These are phyloP conservation scores for Sporothrix globosa DNA, from an alignment of 2,329 filamentous ascomycete species.

Conservation along the genomic window DNA sequence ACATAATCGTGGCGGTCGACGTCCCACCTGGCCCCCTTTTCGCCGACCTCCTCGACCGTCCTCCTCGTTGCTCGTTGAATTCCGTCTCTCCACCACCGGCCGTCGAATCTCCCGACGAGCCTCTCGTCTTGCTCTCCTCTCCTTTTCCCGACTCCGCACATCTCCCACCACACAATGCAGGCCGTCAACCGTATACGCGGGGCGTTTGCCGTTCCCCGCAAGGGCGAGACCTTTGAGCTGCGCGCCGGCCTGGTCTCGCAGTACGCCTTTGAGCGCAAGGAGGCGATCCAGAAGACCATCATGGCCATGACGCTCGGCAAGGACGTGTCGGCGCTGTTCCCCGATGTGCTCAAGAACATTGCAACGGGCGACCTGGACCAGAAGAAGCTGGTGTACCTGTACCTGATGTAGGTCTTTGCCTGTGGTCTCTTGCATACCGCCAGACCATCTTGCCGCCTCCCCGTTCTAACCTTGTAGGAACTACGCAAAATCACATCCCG, in stretches of 20 bases:
- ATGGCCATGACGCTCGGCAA: constrained; percentile 99
- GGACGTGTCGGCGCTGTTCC: constrained; percentile 95
- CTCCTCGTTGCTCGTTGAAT: constrained; percentile 7
- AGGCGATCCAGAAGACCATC: constrained; percentile 99
- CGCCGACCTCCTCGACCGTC: constrained; percentile 2
- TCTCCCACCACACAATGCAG: constrained; percentile 34
- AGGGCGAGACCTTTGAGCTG: constrained; percentile 98
- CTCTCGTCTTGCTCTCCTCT: not conserved
- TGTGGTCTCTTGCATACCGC: no score
- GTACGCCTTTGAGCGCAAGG: constrained; percentile 98
- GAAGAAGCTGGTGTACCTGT: constrained; percentile 99
- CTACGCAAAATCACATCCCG: constrained; percentile 98
- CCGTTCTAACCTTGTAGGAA: constrained; percentile 64
- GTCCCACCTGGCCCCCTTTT: constrained; percentile 5
- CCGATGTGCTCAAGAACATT: constrained; percentile 98
- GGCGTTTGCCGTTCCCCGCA: constrained; percentile 88
- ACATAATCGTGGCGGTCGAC: not conserved
- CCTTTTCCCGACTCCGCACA: not conserved
- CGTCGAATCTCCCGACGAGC: constrained; percentile 24
- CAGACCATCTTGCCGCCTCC: not conserved
- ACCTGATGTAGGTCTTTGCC: constrained; percentile 74
- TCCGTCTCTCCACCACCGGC: not conserved
- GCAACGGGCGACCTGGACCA: constrained; percentile 92
- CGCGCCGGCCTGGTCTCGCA: constrained; percentile 94
- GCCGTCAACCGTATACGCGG: constrained; percentile 95